Evolutionary conservation across 352 stramenopile species (phyloP).

Genomic region (Globisporangium middletonii): DNA sequence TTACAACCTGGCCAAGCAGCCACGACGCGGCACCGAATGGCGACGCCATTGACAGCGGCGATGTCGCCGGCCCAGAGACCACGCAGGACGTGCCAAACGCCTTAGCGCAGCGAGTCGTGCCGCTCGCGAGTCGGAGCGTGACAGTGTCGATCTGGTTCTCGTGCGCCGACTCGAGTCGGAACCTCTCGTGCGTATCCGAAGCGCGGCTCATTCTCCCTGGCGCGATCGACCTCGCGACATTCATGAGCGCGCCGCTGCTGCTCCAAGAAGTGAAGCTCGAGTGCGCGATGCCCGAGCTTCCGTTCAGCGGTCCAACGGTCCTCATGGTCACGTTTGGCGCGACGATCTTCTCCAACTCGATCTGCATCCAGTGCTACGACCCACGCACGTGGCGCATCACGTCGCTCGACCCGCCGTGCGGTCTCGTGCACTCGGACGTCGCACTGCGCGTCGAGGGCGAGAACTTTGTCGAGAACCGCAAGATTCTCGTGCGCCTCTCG

Average conservation of each 20-base stretch:
- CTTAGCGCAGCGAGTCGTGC: neutral
- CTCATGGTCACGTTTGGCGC: constrained; percentile 39
- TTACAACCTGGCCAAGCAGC: neutral
- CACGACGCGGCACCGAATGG: neutral
- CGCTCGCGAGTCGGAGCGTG: constrained; percentile 1
- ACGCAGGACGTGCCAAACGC: neutral
- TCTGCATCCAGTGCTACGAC: constrained; percentile 70
- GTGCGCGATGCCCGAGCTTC: constrained; percentile 45
- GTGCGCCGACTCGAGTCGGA: constrained; percentile 38
- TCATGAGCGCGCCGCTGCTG: constrained; percentile 3
- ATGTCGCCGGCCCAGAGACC: neutral
- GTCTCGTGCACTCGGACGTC: constrained; percentile 24
- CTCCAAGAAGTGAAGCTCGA: constrained; percentile 31
- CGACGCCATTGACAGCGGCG: neutral
- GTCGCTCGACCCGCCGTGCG: constrained; percentile 36
- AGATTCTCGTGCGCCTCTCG: constrained; percentile 47
- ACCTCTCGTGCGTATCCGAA: constrained; percentile 20
- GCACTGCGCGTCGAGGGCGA: constrained; percentile 42
- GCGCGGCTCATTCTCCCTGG: constrained; percentile 34
- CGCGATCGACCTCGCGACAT: constrained; percentile 7
- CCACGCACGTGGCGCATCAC: constrained; percentile 43
- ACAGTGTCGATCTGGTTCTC: constrained; percentile 33
- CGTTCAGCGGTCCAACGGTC: constrained; percentile 46
- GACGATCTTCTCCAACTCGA: constrained; percentile 54
- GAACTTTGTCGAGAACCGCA: constrained; percentile 65